Conservation (phyloP, 2,329 filamentous ascomycete species). For the Plenodomus biglobosus region DNA sequence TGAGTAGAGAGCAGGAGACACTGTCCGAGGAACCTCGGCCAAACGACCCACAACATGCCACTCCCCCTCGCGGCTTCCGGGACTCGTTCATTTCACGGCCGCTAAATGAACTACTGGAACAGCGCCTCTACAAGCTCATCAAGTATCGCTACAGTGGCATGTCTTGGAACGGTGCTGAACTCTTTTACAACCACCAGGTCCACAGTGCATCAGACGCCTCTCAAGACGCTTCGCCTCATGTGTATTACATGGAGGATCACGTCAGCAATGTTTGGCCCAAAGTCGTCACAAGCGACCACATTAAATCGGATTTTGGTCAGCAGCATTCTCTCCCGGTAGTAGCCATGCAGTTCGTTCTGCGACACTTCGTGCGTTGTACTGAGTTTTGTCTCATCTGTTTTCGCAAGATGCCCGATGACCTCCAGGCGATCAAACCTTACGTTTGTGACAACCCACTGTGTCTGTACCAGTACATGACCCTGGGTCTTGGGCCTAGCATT, state of each 20-base stretch:
- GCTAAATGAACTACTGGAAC: constrained; percentile 67
- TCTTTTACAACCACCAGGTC: constrained; percentile 55
- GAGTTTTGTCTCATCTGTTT: constrained; percentile 89
- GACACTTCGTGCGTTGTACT: constrained; percentile 76
- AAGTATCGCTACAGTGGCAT: constrained; percentile 59
- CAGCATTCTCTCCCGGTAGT: constrained; percentile 58
- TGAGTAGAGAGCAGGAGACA: constrained; percentile 38
- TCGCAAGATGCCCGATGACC: constrained; percentile 62
- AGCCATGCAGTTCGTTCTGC: constrained; percentile 73
- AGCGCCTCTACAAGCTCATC: constrained; percentile 64
- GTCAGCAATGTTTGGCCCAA: constrained; percentile 44
- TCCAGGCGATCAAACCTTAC: constrained; percentile 71
- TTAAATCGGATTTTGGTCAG: constrained; percentile 38
- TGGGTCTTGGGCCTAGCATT: constrained; percentile 83
- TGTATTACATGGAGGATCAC: constrained; percentile 43
- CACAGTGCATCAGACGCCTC: constrained; percentile 30
- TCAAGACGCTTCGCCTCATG: constrained; percentile 41
- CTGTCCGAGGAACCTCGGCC: constrained; percentile 24
- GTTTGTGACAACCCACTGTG: constrained; percentile 77
- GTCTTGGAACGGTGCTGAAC: constrained; percentile 69
- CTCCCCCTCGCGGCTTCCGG: constrained; percentile 46
- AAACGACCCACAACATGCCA: constrained; percentile 17
- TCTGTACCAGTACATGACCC: constrained; percentile 81
- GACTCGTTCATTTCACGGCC: constrained; percentile 72
- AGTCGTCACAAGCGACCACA: constrained; percentile 56